Evolutionary conservation across 306 rosid species (phyloP).

Genomic region (Vigna mungo): DNA sequence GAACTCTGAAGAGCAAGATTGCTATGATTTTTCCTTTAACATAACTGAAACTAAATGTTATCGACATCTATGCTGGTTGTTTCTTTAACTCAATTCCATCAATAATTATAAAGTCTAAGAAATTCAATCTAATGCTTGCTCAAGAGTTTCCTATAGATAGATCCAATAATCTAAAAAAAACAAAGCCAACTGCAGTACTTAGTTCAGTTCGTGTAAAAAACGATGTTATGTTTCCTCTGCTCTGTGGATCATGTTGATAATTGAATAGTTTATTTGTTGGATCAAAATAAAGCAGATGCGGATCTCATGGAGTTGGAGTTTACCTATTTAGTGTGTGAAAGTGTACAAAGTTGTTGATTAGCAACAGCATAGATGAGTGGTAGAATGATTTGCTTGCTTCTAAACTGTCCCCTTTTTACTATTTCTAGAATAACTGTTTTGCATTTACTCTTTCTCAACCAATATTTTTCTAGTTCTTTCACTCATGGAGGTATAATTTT

Average conservation of each 20-base stretch:
- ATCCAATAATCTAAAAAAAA: conserved; percentile 6
- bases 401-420: conserved; percentile 1
- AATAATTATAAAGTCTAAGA: not conserved
- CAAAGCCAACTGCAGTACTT: not conserved
- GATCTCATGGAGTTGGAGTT: conserved; percentile 23
- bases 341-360: not conserved
- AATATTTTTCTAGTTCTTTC: conserved; percentile 26
- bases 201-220: not conserved
- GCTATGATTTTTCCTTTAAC: conserved; percentile 21
- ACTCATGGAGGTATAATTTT: conserved; percentile 42
- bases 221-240: conserved; percentile 6
- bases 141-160: conserved; percentile 37
- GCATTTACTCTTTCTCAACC: not conserved
- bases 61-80: conserved; percentile 21
- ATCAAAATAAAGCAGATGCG: not conserved
- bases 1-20: conserved; percentile 11
- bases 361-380: not conserved
- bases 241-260: conserved; percentile 10
- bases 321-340: not conserved
- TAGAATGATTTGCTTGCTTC: conserved; percentile 25
- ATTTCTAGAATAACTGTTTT: conserved; percentile 18
- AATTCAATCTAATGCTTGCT: conserved; percentile 8
- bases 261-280: not conserved
- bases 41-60: not conserved
- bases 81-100: not conserved